Conservation (phyloP, 139 green algal genomes). For the Volvox africanus region DNA sequence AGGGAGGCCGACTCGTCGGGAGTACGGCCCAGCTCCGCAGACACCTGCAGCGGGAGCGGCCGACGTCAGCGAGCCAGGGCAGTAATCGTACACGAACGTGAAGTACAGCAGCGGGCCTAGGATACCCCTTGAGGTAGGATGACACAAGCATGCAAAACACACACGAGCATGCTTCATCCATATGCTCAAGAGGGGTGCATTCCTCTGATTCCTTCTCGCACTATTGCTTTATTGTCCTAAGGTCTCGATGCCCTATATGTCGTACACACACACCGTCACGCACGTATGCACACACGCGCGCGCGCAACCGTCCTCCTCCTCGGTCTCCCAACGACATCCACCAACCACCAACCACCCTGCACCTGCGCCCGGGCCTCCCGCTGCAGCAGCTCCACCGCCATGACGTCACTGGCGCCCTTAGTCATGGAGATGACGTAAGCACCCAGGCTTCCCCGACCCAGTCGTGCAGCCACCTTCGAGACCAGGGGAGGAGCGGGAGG, state of each 20-base stretch:
- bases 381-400: slow-evolving; percentile 96
- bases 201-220: too few species aligned
- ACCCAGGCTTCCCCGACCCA: slow-evolving; percentile 77
- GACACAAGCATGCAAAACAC: too few species aligned
- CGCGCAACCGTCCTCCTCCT: not conserved
- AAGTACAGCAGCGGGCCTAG: too few species aligned
- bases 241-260: not conserved
- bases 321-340: too few species aligned
- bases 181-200: too few species aligned
- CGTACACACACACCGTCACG: not conserved
- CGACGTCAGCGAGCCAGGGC: too few species aligned
- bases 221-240: too few species aligned
- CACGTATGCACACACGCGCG: not conserved
- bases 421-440: slow-evolving; percentile 98
- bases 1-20: slow-evolving; percentile 66
- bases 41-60: slow-evolving; percentile 51
- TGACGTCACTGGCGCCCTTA: slow-evolving; percentile 87
- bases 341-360: slow-evolving; percentile 51
- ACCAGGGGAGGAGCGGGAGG: too few species aligned
- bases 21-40: slow-evolving; percentile 50
- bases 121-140: too few species aligned
- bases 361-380: slow-evolving; percentile 73
- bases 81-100: too few species aligned
- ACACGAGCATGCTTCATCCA: too few species aligned
- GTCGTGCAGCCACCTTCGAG: slow-evolving; percentile 47